Conservation (phyloP, 108 stramenopile genomes). For the Ochromonas danica region DNA sequence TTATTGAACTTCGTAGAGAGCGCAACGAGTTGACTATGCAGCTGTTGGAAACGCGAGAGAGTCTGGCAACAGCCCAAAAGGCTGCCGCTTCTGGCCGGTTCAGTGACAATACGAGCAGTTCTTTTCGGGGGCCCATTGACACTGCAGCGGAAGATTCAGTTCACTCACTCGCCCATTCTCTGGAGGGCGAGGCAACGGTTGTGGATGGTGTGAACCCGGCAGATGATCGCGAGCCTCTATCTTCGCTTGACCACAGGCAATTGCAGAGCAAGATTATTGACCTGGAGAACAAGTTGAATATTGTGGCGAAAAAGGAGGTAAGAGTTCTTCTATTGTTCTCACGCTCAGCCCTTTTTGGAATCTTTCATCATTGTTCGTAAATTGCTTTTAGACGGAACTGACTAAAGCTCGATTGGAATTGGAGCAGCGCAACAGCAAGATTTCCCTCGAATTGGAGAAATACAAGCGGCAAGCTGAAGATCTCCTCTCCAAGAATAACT, state of each 20-base stretch:
- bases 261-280: background rate
- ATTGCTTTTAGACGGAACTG: background rate
- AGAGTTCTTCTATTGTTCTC: no score
- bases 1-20: background rate
- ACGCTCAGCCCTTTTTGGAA: no score
- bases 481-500: background rate
- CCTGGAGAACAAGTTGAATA: background rate
- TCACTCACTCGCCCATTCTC: no score
- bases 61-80: background rate
- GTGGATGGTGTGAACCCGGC: background rate
- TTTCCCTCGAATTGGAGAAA: background rate
- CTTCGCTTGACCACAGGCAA: background rate
- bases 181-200: background rate
- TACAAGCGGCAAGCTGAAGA: background rate
- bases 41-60: background rate
- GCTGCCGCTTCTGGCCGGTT: background rate
- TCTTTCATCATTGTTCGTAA: background rate
- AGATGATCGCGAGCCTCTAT: no score
- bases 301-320: background rate
- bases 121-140: background rate
- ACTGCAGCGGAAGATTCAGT: no score
- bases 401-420: background rate
- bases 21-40: constrained; percentile 12
- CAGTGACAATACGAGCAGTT: background rate
- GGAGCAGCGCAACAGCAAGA: background rate